These are phyloP conservation scores for Simplicillium aogashimaense DNA, from an alignment of 2,329 filamentous ascomycete genomes.

Conservation along the genomic window DNA sequence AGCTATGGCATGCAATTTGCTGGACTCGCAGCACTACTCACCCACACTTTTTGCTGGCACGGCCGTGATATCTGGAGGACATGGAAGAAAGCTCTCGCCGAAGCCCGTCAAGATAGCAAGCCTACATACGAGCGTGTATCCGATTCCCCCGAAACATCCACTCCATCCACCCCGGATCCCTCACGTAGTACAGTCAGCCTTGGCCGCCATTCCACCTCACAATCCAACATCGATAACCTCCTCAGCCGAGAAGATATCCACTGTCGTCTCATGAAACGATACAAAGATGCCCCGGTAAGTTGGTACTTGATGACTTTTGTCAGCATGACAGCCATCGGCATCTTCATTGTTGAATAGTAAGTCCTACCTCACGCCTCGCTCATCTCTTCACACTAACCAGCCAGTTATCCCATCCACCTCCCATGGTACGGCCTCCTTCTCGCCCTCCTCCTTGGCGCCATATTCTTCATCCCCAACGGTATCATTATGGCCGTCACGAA, in stretches of 20 bases:
- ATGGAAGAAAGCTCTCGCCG: constrained; percentile 59
- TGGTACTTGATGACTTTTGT: constrained; percentile 75
- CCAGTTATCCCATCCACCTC: constrained; percentile 66
- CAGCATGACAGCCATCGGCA: constrained; percentile 67
- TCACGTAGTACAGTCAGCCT: constrained; percentile 10
- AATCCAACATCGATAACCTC: constrained; percentile 39
- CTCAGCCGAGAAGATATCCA: constrained; percentile 72
- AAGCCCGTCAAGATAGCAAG: constrained; percentile 43
- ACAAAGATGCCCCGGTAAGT: constrained; percentile 68
- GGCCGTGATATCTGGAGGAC: constrained; percentile 73
- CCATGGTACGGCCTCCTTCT: constrained; percentile 82
- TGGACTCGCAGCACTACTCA: constrained; percentile 66
- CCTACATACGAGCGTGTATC: constrained; percentile 43
- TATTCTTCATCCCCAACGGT: constrained; percentile 83
- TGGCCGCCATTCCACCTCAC: constrained; percentile 21
- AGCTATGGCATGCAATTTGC: constrained; percentile 85
- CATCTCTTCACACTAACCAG: not conserved
- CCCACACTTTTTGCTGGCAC: constrained; percentile 78
- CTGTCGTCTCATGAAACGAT: constrained; percentile 72
- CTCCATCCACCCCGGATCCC: constrained; percentile 5
- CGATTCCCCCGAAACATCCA: constrained; percentile 13
- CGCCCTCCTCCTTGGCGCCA: constrained; percentile 64
- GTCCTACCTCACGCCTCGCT: constrained; percentile 17
- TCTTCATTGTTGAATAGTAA: constrained; percentile 78
- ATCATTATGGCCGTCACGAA: constrained; percentile 93